A percentile compares a stretch with the other conserved stretches of the same genome.
These are phyloP conservation scores for Podosphaera fusca DNA, from an alignment of 2,329 filamentous ascomycete genomes.

Conservation along the genomic window DNA sequence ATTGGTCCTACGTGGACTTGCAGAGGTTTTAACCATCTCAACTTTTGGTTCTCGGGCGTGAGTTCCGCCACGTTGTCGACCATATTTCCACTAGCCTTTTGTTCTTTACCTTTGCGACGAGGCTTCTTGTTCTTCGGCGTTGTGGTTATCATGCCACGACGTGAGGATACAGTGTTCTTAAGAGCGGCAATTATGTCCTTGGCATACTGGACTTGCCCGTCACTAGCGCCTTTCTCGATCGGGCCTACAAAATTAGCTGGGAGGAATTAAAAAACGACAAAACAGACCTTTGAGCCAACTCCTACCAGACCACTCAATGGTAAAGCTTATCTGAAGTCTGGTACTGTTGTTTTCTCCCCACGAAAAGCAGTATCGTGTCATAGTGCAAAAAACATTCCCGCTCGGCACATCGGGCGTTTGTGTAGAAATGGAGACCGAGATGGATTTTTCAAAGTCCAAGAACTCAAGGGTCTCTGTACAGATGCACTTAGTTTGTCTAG, in stretches of 20 bases:
- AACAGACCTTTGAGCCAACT: slow-evolving; percentile 81
- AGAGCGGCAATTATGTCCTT: slow-evolving; percentile 57
- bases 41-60: slow-evolving; percentile 25
- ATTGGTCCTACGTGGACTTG: slow-evolving; percentile 47
- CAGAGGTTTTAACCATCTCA: slow-evolving; percentile 66
- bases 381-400: slow-evolving; percentile 74
- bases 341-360: slow-evolving; percentile 81
- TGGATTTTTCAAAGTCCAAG: slow-evolving; percentile 67
- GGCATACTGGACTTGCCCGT: slow-evolving; percentile 67
- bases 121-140: slow-evolving; percentile 31
- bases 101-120: slow-evolving; percentile 21
- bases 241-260: slow-evolving; percentile 32
- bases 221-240: slow-evolving; percentile 86
- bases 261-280: not conserved
- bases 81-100: slow-evolving; percentile 22
- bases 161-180: slow-evolving; percentile 47
- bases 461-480: slow-evolving; percentile 66
- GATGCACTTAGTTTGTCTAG: slow-evolving; percentile 84
- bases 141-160: slow-evolving; percentile 26
- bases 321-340: slow-evolving; percentile 65
- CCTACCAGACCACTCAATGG: slow-evolving; percentile 90
- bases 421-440: slow-evolving; percentile 61
- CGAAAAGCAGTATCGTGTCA: slow-evolving; percentile 83
- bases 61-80: slow-evolving; percentile 15
- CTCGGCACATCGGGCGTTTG: slow-evolving; percentile 89